Evolutionary conservation across 306 rosid species (phyloP), one percentile per base, ranked within the genome.

Genomic region (Benincasa hispida): DNA sequence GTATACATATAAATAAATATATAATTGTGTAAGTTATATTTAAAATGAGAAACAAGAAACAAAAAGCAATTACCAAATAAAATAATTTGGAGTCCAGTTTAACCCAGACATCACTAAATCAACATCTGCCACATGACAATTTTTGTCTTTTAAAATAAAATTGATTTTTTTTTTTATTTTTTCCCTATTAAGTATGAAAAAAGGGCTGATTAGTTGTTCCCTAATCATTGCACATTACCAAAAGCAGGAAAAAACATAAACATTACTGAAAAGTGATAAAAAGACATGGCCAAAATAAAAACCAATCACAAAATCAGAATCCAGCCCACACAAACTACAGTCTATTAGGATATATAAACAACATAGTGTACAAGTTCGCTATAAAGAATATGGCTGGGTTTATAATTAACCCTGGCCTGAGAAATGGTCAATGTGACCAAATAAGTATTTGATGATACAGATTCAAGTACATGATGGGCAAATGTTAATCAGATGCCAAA

Each of bases 391-490:
- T 65, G 18, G 50, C 48, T 65, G 50, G 50, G 17, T 34, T n/a
- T 34, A 35, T 22, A 24, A 57, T 65, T 47, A 65, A 65, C 72
- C 72, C 28, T 35, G 48, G 28, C 50, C 4, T 35, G 28, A 65
- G 15, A n/a, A 65, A 65, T 65, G 72, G 72, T 65, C 72, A 65
- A 65, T 65, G 72, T 37, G 72, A 65, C 72, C 72, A 65, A 37
- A 3, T 35, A 37, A 65, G 72, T 37, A 10, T 35, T 65, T 65
- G 28, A 65, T 35, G 72, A 65, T 65, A 65, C 50, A 65, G 14
- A 62, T 62, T n/a, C 69, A 17, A 62, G 15, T 62, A 8, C 50
- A 65, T n/a, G 50, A 65, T 35, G 39, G 72, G 28, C 72, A n/a
- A 32, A 65, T 65, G 51, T 11, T 65, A 8, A 34, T 35, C 48